phyloP scores from a whole-genome alignment of 768 basidiomycete genomes.

The Coprinopsis cinerea region DNA sequence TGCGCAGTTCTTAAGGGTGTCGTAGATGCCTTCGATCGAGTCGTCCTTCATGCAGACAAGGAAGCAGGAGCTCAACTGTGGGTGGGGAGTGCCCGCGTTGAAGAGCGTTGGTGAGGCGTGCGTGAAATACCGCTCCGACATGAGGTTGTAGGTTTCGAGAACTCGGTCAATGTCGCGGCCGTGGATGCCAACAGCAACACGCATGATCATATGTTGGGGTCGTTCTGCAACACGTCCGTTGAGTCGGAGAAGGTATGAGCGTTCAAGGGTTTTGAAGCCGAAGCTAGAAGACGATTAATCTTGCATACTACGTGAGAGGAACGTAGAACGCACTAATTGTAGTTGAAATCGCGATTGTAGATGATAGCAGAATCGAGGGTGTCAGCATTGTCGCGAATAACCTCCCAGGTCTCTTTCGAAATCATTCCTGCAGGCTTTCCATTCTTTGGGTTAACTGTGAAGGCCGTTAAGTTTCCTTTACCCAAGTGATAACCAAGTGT shows the following conservation, averaged over 20 bases:
- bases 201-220: slow-evolving; percentile 99
- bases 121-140: slow-evolving; percentile 98
- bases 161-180: slow-evolving; percentile 83
- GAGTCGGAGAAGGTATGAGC: slow-evolving; percentile 93
- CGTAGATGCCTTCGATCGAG: slow-evolving; percentile 98
- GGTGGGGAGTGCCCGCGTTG: slow-evolving; percentile 93
- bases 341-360: slow-evolving; percentile 96
- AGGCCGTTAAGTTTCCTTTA: slow-evolving; percentile 16
- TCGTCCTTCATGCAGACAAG: slow-evolving; percentile 98
- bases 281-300: slow-evolving; percentile 46
- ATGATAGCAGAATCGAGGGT: slow-evolving; percentile 90
- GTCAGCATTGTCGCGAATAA: slow-evolving; percentile 77
- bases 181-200: slow-evolving; percentile 97
- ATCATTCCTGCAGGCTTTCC: slow-evolving; percentile 85
- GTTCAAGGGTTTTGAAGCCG: slow-evolving; percentile 99
- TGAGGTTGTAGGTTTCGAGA: slow-evolving; percentile 89
- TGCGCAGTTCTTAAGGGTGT: slow-evolving; percentile 95
- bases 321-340: slow-evolving; percentile 69
- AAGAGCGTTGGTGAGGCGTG: slow-evolving; percentile 97
- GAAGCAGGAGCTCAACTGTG: slow-evolving; percentile 97
- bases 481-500: neutral
- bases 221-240: slow-evolving; percentile 94
- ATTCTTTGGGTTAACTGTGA: slow-evolving; percentile 89
- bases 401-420: slow-evolving; percentile 75
- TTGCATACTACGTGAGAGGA: neutral